These are phyloP conservation scores for Misopates orontium DNA, from an alignment of 257 asterid species.

Conservation along the genomic window DNA sequence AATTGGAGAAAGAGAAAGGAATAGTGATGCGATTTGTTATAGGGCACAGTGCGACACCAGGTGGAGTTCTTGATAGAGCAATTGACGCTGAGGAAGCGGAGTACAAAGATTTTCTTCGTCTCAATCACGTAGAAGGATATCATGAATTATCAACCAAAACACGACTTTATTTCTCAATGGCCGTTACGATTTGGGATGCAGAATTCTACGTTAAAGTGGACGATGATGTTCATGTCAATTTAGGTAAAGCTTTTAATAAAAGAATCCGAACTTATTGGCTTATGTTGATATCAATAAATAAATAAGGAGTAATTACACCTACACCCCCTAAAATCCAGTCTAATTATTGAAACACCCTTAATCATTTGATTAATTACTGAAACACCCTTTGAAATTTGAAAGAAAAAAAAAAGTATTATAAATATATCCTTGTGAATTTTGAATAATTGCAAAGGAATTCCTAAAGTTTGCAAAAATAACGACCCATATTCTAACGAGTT, in stretches of 20 bases:
- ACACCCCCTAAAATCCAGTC: too few relatives aligned
- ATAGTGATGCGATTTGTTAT: slow-evolving; percentile 62
- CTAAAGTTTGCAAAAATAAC: too few relatives aligned
- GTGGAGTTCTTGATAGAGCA: slow-evolving; percentile 55
- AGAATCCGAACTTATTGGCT: too few relatives aligned
- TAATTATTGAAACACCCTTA: too few relatives aligned
- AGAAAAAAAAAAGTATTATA: too few relatives aligned
- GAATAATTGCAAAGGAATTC: too few relatives aligned
- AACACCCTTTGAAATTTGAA: too few relatives aligned
- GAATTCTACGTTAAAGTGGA: slow-evolving; percentile 77
- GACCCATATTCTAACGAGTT: too few relatives aligned
- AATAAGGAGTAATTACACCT: too few relatives aligned
- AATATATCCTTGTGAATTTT: too few relatives aligned
- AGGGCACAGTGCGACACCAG: slow-evolving; percentile 54
- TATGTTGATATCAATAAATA: too few relatives aligned
- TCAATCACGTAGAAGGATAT: slow-evolving; percentile 65
- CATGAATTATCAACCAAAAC: slow-evolving; percentile 69
- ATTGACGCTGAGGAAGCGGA: slow-evolving; percentile 57
- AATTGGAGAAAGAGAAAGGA: slow-evolving; percentile 64
- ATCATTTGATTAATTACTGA: too few relatives aligned
- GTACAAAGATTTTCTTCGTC: slow-evolving; percentile 58
- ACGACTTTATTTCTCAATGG: slow-evolving; percentile 58
- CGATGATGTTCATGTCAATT: slow-evolving; percentile 75
- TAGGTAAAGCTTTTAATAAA: slow-evolving; percentile 29
- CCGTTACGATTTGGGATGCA: slow-evolving; percentile 67